Conservation (phyloP, 2,329 filamentous ascomycete species). For the Diaporthe amygdali region DNA sequence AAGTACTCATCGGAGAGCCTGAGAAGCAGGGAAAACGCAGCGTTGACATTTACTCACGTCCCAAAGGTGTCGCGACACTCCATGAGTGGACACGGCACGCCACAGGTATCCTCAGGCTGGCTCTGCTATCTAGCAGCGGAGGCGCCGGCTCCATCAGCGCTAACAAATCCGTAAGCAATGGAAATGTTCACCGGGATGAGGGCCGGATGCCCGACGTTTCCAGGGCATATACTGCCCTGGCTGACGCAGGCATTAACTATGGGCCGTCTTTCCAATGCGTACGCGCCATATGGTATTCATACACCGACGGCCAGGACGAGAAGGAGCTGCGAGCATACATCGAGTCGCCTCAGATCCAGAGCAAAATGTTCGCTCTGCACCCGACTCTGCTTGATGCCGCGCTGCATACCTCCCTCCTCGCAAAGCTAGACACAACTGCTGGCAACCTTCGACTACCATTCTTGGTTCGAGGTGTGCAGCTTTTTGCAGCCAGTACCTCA, state of each 20-base stretch:
- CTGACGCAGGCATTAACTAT: background rate
- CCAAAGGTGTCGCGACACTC: background rate
- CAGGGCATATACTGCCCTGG: background rate
- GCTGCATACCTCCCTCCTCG: background rate
- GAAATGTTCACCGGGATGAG: accelerated
- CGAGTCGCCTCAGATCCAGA: background rate
- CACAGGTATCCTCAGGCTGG: background rate
- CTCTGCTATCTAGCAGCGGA: background rate
- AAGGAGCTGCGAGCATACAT: background rate
- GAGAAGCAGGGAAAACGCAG: background rate
- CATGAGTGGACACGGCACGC: background rate
- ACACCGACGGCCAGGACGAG: background rate
- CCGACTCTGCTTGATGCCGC: background rate
- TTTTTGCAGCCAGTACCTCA: background rate
- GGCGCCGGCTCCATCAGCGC: too few species aligned
- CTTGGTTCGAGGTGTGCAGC: background rate
- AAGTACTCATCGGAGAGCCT: background rate
- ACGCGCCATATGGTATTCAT: background rate
- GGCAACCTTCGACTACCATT: background rate
- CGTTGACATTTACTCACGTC: background rate
- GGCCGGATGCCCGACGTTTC: background rate
- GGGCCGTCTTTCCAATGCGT: background rate
- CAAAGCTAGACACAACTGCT: background rate
- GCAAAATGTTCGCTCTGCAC: background rate
- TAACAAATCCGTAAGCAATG: accelerated